Evolutionary conservation across 495 filamentous ascomycete species (phyloP), one percentile per base, ranked within the genome.

Genomic region (Xylaria venustula): DNA sequence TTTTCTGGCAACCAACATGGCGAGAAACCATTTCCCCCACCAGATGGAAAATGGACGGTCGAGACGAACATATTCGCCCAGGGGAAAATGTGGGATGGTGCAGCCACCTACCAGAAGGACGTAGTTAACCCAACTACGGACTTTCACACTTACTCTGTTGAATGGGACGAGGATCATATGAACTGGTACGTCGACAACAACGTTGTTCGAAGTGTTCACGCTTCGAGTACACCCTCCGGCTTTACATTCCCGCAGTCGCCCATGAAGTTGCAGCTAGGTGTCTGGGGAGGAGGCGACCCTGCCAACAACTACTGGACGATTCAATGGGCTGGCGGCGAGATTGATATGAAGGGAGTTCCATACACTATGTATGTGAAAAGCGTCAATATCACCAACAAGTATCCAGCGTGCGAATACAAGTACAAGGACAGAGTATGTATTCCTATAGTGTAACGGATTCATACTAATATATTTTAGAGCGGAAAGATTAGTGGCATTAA

Each of bases 51-150:
- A 64, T 71, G 75, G 60, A 71, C 81, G 28, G 90, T 92, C 19
- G 89, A 97, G 77, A 88, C 85, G 76, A 97, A 97, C 79, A 93
- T 89, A 79, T 98, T 92, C 73, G 88, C 91, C 70, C 93, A 96
- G 79, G 93, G 93, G 25, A 90, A 89, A 48, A 71, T 71, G 68
- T 71, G 68, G 68, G 64, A 71, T 46, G 88, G 91, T 63, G 89
- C 87, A 15, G 81, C 77, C 2, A 80, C 83, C 15, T 93, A 88
- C 70, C 80, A 90, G 70, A 91, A 90, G 47, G 91, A 85, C 41
- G 78, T 83, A 14, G 90, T 85, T 69, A 84, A 88, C 67, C 64
- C 73, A 50, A 71, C 80, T 9, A 94, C 87, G 75, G 76, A 82
- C 15, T 94, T 88, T 73, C 89, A 96, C 78, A 97, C 88, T 64